These are phyloP conservation scores for Musa acuminata DNA, from an alignment of 176 grass and related monocot species.

Conservation along the genomic window DNA sequence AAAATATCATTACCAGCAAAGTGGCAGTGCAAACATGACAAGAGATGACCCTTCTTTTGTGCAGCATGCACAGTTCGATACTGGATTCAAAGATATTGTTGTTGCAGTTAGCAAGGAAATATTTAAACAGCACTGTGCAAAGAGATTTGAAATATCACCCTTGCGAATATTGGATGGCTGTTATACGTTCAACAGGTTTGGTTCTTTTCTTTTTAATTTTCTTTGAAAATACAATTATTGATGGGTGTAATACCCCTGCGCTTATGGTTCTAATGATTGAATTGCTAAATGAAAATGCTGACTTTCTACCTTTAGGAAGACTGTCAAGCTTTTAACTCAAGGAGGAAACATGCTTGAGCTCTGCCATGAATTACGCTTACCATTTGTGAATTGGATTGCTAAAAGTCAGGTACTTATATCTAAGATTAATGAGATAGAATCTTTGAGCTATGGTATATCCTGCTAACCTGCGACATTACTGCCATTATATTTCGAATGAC, in stretches of 20 bases:
- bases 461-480: no score
- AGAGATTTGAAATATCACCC: slow-evolving; percentile 76
- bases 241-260: neutral
- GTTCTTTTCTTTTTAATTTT: slow-evolving; percentile 12
- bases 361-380: slow-evolving; percentile 68
- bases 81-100: slow-evolving; percentile 64
- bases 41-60: slow-evolving; percentile 30
- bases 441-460: neutral
- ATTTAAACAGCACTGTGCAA: slow-evolving; percentile 87
- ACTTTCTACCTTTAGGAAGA: slow-evolving; percentile 43
- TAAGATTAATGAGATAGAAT: neutral
- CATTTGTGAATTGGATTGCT: slow-evolving; percentile 65
- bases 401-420: slow-evolving; percentile 47
- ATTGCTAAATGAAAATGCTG: neutral
- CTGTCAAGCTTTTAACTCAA: slow-evolving; percentile 84
- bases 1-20: slow-evolving; percentile 58
- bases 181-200: slow-evolving; percentile 57
- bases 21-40: slow-evolving; percentile 38
- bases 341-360: slow-evolving; percentile 96
- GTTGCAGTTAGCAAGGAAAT: slow-evolving; percentile 89
- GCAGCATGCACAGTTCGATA: slow-evolving; percentile 30
- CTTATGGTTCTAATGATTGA: slow-evolving; percentile 9
- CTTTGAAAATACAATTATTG: neutral
- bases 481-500: neutral
- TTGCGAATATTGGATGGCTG: slow-evolving; percentile 48